Conservation (phyloP, 2,329 filamentous ascomycete species). For the Epichloe sylvatica region DNA sequence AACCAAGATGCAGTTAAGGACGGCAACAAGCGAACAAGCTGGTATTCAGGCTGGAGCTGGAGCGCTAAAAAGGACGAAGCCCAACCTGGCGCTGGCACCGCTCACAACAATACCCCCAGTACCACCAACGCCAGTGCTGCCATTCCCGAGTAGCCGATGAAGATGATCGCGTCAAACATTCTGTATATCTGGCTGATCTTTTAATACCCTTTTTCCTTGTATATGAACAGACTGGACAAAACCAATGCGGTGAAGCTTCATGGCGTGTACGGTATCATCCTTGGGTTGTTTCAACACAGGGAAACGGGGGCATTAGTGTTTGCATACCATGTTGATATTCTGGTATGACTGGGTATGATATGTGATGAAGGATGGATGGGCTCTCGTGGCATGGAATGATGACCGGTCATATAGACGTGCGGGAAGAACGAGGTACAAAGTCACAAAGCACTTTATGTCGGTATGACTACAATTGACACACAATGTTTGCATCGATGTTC, state of each 20-base stretch:
- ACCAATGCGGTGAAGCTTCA: not conserved
- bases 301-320: not conserved
- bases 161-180: not conserved
- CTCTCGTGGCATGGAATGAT: not conserved
- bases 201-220: not conserved
- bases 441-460: not conserved
- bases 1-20: slow-evolving; percentile 37
- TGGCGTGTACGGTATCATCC: not conserved
- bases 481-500: not conserved
- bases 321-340: not conserved
- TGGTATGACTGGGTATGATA: not conserved
- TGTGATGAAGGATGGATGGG: not conserved
- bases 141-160: slow-evolving; percentile 22
- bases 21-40: slow-evolving; percentile 47
- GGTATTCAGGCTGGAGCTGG: slow-evolving; percentile 47
- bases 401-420: not conserved
- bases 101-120: slow-evolving; percentile 14
- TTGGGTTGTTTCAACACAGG: not conserved
- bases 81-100: slow-evolving; percentile 12
- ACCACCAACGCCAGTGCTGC: slow-evolving; percentile 16
- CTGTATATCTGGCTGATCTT: not conserved
- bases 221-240: not conserved
- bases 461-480: not conserved
- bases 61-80: slow-evolving; percentile 34
- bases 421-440: not conserved